Evolutionary conservation across 2,329 filamentous ascomycete genomes (phyloP).

Genomic region (Pyricularia sp.): DNA sequence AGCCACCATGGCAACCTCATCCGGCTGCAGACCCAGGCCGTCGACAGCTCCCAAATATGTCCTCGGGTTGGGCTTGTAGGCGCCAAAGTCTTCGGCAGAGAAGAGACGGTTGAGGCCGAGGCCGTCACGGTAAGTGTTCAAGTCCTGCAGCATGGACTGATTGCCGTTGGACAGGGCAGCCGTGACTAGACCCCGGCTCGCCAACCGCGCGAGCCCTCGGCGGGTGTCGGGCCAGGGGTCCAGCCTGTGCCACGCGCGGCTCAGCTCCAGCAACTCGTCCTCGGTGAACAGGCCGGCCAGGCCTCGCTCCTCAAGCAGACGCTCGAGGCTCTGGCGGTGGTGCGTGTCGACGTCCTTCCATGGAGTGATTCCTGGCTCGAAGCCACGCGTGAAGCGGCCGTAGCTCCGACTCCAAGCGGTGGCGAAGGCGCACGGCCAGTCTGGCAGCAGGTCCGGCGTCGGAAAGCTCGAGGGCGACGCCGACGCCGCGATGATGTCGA

Average conservation of each 20-base stretch:
- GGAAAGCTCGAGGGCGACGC: neutral
- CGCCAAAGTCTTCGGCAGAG: constrained; percentile 56
- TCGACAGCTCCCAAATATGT: constrained; percentile 57
- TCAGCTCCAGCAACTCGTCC: constrained; percentile 46
- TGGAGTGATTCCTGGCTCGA: constrained; percentile 29
- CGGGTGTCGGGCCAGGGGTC: constrained; percentile 54
- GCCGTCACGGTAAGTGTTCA: constrained; percentile 37
- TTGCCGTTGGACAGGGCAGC: constrained; percentile 69
- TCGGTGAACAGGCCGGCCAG: constrained; percentile 48
- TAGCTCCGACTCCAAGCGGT: constrained; percentile 60
- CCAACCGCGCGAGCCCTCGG: constrained; percentile 41
- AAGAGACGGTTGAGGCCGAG: constrained; percentile 55
- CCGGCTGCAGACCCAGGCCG: constrained; percentile 40
- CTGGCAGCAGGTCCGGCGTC: constrained; percentile 17
- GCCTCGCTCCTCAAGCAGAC: constrained; percentile 41
- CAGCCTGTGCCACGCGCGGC: constrained; percentile 59
- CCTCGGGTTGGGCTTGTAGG: constrained; percentile 58
- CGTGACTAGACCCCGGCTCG: constrained; percentile 35
- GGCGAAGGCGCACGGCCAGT: constrained; percentile 46
- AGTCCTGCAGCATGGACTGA: constrained; percentile 48
- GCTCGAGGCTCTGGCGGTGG: constrained; percentile 47
- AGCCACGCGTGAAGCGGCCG: constrained; percentile 40
- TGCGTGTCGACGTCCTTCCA: constrained; percentile 66
- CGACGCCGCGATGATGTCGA: neutral
- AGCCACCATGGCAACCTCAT: constrained; percentile 63